phyloP scores from a whole-genome alignment of 805 yeast species.

The Pichia eremophila region DNA sequence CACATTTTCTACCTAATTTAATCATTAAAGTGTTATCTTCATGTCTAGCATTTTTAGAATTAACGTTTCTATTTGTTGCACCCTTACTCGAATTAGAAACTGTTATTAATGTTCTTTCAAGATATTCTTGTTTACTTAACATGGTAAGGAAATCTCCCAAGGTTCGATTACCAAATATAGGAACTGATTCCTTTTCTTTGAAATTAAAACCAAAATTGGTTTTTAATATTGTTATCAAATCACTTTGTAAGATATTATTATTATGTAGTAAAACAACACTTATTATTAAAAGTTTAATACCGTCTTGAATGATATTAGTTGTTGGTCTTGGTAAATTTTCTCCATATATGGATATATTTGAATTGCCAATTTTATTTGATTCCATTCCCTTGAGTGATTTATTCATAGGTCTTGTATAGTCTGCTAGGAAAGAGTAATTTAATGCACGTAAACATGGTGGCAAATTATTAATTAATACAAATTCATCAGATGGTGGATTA shows the following conservation, averaged over 20 bases:
- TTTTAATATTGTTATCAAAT: conserved; percentile 17
- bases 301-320: conserved; percentile 16
- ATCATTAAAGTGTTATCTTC: conserved; percentile 19
- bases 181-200: conserved; percentile 15
- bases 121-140: conserved; percentile 21
- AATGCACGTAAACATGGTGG: conserved; percentile 16
- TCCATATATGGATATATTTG: conserved; percentile 6
- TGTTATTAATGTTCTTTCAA: conserved; percentile 8
- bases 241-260: conserved; percentile 21
- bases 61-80: not conserved
- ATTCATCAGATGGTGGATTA: conserved; percentile 12
- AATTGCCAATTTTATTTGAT: not conserved
- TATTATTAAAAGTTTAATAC: conserved; percentile 21
- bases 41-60: conserved; percentile 7
- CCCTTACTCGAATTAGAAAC: not conserved
- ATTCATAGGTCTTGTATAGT: conserved; percentile 4
- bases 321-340: conserved; percentile 20
- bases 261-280: conserved; percentile 20
- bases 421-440: conserved; percentile 12
- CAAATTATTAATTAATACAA: conserved; percentile 18
- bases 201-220: conserved; percentile 17
- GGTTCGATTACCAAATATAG: conserved; percentile 14
- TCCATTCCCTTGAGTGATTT: conserved; percentile 6
- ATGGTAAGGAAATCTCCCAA: conserved; percentile 15
- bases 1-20: conserved; percentile 23